phyloP scores from a whole-genome alignment of 495 filamentous ascomycete genomes.

The Xylaria longipes region DNA sequence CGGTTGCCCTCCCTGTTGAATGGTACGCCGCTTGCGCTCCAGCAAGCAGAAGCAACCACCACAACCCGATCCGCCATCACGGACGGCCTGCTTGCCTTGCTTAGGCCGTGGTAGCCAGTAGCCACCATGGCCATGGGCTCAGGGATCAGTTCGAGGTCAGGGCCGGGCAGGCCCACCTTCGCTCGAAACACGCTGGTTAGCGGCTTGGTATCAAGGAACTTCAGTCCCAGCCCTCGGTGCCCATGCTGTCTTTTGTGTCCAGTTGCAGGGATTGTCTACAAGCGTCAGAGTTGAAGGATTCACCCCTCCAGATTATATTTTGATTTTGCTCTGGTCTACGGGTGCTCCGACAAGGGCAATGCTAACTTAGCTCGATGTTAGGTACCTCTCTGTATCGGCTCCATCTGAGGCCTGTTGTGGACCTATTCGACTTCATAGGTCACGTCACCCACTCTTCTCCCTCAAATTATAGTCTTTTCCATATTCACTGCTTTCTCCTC shows the following conservation, averaged over 20 bases:
- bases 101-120: conserved; percentile 30
- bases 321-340: conserved; percentile 25
- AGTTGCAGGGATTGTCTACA: conserved; percentile 27
- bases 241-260: conserved; percentile 22
- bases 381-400: conserved; percentile 19
- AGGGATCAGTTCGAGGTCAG: conserved; percentile 37
- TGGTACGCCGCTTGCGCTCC: conserved; percentile 22
- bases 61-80: conserved; percentile 41
- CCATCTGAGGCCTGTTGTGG: conserved; percentile 20
- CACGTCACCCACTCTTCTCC: conserved; percentile 28
- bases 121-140: conserved; percentile 32
- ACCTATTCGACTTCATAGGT: conserved; percentile 25
- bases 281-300: conserved; percentile 42
- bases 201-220: conserved; percentile 29
- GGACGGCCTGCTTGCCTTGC: conserved; percentile 34
- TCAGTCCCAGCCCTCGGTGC: conserved; percentile 31
- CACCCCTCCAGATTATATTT: conserved; percentile 40
- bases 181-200: conserved; percentile 32
- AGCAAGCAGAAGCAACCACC: conserved; percentile 21
- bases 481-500: conserved; percentile 32
- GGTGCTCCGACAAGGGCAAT: conserved; percentile 21
- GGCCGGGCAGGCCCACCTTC: conserved; percentile 26
- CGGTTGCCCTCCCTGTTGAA: conserved; percentile 20
- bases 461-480: conserved; percentile 23
- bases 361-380: conserved; percentile 25